Evolutionary conservation across 1,284 basidiomycete species (phyloP).

Genomic region (Ceratobasidium sp.): DNA sequence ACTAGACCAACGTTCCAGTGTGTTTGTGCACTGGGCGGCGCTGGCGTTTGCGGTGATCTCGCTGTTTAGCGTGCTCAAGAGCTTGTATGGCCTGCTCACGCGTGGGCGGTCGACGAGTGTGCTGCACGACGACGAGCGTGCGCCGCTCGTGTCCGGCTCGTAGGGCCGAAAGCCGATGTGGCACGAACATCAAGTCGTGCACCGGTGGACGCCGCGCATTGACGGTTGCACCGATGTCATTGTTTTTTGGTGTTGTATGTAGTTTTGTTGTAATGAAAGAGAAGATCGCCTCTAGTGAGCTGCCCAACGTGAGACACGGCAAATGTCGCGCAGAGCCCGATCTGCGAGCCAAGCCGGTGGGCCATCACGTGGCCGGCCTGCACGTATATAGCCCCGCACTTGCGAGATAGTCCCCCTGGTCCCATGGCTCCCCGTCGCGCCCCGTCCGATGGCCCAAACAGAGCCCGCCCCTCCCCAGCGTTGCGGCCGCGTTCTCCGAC

Average conservation of each 20-base stretch:
- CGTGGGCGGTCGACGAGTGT: slow-evolving; percentile 57
- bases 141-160: slow-evolving; percentile 65
- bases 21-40: slow-evolving; percentile 90
- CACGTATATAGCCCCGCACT: neutral
- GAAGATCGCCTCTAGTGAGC: slow-evolving; percentile 9
- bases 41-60: slow-evolving; percentile 88
- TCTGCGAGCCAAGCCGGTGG: neutral
- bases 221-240: too few relatives aligned
- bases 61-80: slow-evolving; percentile 84
- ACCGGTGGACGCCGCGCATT: too few relatives aligned
- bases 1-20: slow-evolving; percentile 59
- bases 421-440: slow-evolving; percentile 35
- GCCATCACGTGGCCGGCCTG: slow-evolving; percentile 19
- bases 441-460: slow-evolving; percentile 22
- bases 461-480: neutral
- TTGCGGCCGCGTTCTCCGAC: slow-evolving; percentile 17
- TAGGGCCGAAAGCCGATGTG: slow-evolving; percentile 2
- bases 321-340: slow-evolving; percentile 25
- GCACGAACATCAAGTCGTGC: neutral
- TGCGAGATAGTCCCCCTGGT: slow-evolving; percentile 4
- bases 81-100: slow-evolving; percentile 64
- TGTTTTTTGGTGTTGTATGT: neutral
- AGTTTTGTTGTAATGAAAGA: slow-evolving; percentile 11
- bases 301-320: slow-evolving; percentile 26
- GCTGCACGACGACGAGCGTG: slow-evolving; percentile 86